Conservation (phyloP, 2,329 filamentous ascomycete genomes). For the Microdochium trichocladiopsis region DNA sequence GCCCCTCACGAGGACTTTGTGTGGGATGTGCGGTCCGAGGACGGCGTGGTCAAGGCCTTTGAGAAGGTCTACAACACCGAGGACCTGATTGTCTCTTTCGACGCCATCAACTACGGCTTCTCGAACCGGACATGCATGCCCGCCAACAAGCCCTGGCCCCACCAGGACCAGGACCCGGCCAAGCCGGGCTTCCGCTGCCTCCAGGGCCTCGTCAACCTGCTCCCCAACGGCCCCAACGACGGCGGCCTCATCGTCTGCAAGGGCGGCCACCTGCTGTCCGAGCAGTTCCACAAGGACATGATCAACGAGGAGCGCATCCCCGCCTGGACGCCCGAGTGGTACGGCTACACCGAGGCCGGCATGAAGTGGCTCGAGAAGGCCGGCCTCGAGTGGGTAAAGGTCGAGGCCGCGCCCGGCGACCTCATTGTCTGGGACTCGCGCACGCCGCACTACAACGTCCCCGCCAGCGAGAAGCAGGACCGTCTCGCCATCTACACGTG, state of each 20-base stretch:
- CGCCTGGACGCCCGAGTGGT: constrained; percentile 25
- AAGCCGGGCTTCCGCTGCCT: constrained; percentile 40
- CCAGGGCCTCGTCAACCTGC: constrained; percentile 41
- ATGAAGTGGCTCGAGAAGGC: constrained; percentile 26
- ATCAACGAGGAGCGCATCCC: constrained; percentile 22
- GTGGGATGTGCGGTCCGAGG: constrained; percentile 38
- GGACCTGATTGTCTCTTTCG: constrained; percentile 41
- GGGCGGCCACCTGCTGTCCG: constrained; percentile 16
- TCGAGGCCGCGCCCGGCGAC: constrained; percentile 33
- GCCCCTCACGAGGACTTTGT: constrained; percentile 40
- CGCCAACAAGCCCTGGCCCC: constrained; percentile 34
- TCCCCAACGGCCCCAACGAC: constrained; percentile 23
- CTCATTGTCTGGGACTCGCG: constrained; percentile 29
- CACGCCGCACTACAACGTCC: constrained; percentile 32
- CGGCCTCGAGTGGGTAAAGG: constrained; percentile 24
- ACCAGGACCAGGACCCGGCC: constrained; percentile 35
- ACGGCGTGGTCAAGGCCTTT: constrained; percentile 36
- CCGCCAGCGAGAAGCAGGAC: constrained; percentile 19
- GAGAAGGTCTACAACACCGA: constrained; percentile 35
- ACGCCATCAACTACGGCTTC: constrained; percentile 36
- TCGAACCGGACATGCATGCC: constrained; percentile 23
- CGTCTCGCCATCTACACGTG: constrained; percentile 29
- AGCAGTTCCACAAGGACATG: constrained; percentile 26
- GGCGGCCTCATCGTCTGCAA: constrained; percentile 25
- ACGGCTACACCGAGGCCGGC: constrained; percentile 25